Conservation (phyloP, 2,329 filamentous ascomycete genomes). For the Penicillium psychrosexuale region DNA sequence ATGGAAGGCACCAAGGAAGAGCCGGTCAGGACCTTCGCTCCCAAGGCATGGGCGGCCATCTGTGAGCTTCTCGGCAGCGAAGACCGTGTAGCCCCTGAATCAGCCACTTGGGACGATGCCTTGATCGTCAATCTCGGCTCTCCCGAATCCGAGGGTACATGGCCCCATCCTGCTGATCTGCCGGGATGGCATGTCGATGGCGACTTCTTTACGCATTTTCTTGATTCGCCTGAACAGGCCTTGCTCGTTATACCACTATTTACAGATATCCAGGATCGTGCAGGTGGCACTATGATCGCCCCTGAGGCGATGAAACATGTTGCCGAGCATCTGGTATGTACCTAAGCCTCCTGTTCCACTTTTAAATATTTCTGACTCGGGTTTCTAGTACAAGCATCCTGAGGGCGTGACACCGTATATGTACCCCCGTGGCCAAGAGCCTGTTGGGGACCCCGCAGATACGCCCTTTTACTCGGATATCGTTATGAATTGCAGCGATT, state of each 20-base stretch:
- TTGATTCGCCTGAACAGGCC: slow-evolving; percentile 67
- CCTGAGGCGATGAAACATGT: slow-evolving; percentile 57
- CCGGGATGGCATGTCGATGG: slow-evolving; percentile 68
- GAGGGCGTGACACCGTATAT: slow-evolving; percentile 66
- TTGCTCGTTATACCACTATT: slow-evolving; percentile 67
- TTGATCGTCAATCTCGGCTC: slow-evolving; percentile 69
- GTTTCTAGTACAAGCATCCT: slow-evolving; percentile 53
- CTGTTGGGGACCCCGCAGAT: slow-evolving; percentile 12
- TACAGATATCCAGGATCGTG: slow-evolving; percentile 58
- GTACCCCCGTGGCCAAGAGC: slow-evolving; percentile 52
- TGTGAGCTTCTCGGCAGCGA: slow-evolving; percentile 65
- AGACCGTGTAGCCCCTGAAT: slow-evolving; percentile 49
- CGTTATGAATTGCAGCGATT: slow-evolving; percentile 41
- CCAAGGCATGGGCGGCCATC: slow-evolving; percentile 65
- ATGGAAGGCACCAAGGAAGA: slow-evolving; percentile 62
- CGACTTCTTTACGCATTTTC: slow-evolving; percentile 69
- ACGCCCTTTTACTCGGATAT: slow-evolving; percentile 40
- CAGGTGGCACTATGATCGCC: slow-evolving; percentile 65
- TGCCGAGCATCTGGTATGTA: slow-evolving; percentile 52
- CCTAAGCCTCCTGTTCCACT: background rate
- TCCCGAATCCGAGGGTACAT: slow-evolving; percentile 50
- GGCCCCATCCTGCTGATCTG: slow-evolving; percentile 51
- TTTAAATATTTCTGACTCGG: background rate
- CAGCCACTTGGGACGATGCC: slow-evolving; percentile 61
- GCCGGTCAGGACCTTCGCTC: slow-evolving; percentile 56